Base-by-base conservation (phyloP, 148 eudicot species). In the Talinum fruticosum region DNA sequence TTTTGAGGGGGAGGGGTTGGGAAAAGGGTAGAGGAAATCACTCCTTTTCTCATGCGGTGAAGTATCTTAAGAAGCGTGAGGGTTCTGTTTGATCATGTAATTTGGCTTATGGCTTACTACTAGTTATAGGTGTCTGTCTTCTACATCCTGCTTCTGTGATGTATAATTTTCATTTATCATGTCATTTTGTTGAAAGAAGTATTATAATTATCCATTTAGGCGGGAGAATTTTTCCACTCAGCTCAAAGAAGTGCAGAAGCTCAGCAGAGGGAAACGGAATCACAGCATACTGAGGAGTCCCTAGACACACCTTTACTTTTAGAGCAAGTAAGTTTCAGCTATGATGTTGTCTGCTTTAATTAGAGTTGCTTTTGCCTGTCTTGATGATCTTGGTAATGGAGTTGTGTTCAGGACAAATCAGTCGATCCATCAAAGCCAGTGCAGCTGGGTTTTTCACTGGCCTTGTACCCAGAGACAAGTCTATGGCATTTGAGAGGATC, bases 401-500 rank as follows among this genome's bases (percentile, higher is more conserved):
- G 49, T 51, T 32, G 44, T 72, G 80, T 77, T 77, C 79, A 96
- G 99, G 94, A 87, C 82, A 77, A 80, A 35, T 69, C 86, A 19
- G 79, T 77, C 73, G 99, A 93, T 86, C 73, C 89, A 80, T 91
- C 97, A 81, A 96, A 96, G 89, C 84, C 85, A 85, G 88, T 93
- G 66, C 90, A 93, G 81, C 84, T 96, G 82, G 99, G 99, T 93
- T 89, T 81, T 66, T 93, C 53, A 80, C 92, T 79, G 99, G 99
- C 34, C 93, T 96, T 80, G 98, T 96, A 70, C 90, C 97, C 73
- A 88, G 96, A 79, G 92, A 82, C 41, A 96, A 89, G 81, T 88
- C 92, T 38, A 87, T 91, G 91, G 90, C 99, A 73, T 96, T 96
- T 84, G 99, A 96, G 78, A 91, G 99, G 86, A 96, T 96, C 79